Base-by-base conservation (phyloP, 1,284 basidiomycete genomes). In the Wallemia hederae region DNA sequence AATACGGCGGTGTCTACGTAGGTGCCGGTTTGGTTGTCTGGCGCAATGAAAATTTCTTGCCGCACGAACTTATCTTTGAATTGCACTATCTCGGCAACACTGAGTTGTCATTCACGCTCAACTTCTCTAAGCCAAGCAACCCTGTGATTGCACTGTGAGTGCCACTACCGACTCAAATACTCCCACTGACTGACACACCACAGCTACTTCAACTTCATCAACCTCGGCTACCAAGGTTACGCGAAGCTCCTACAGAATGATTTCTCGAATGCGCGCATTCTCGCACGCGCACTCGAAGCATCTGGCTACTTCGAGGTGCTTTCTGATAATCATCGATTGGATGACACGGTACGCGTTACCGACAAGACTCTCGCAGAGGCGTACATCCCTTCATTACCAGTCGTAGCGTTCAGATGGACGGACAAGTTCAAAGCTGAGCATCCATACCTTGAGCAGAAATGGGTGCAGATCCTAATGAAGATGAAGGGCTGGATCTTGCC, bases 51-150 rank as follows among this genome's bases (percentile, higher is more conserved):
- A 72, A 77, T 58, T 77, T 77, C 69, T 77, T 90, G 17, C 85
- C 85, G 1, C 85, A 88, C 69, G 85, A 89, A 63, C 78, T 91
- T 63, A 83, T 94, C 65, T 96, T 97, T 68, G 90, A 96, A 71
- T 77, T 96, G 24, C 88, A 91, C 59, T 68, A 70, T 65, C 71
- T 76, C 59, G 75, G 74, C n/a, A 73, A 71, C 0, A 74, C 77
- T 61, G 78, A 80, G 66, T 79, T 79, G 67, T 75, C 82, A 0
- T 96, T 91, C 75, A 91, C 88, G 25, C 77, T 96, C 67, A 96
- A 97, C 75, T 97, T 97, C 70, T 88, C 85, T 55, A 80, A 90
- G 9, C 88, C 87, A 0, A 86, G 86, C 25, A 79, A 85, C 49
- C 86, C 90, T 11, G 84, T 97, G 67, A 81, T 96, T 59, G 85